These are phyloP conservation scores for Aspergillus pseudoviridinutans DNA, from an alignment of 2,329 filamentous ascomycete genomes.

Conservation along the genomic window DNA sequence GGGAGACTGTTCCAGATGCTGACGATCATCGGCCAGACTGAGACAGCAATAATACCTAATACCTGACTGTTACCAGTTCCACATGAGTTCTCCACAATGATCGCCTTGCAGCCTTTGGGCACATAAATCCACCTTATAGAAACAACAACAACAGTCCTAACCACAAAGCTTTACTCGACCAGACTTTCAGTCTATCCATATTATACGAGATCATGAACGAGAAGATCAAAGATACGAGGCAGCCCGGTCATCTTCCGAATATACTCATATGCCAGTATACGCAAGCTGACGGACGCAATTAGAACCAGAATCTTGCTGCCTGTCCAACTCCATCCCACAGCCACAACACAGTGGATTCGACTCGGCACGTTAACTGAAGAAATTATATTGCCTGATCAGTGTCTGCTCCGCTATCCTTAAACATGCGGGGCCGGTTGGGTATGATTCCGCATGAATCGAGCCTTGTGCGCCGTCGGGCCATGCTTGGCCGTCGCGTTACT, in stretches of 20 bases:
- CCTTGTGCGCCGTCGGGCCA: too few species aligned
- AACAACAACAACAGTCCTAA: neutral
- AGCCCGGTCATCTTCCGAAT: too few species aligned
- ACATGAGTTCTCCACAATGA: neutral
- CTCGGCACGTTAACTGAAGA: neutral
- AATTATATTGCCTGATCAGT: neutral
- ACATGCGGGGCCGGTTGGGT: neutral
- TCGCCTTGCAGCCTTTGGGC: neutral
- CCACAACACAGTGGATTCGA: neutral
- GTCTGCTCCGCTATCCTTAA: neutral
- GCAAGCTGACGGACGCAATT: neutral
- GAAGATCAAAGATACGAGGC: neutral
- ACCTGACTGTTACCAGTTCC: neutral
- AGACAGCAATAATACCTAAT: neutral
- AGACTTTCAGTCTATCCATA: neutral
- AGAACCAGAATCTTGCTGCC: neutral
- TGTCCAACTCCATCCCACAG: neutral
- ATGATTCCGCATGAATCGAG: neutral
- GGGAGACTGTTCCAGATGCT: neutral
- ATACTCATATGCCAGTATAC: neutral
- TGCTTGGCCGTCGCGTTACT: too few species aligned
- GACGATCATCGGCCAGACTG: neutral
- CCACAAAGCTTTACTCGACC: neutral
- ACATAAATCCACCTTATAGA: neutral
- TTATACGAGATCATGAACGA: neutral